Evolutionary conservation across 2,329 filamentous ascomycete genomes (phyloP).

Genomic region (Diaporthe vexans): DNA sequence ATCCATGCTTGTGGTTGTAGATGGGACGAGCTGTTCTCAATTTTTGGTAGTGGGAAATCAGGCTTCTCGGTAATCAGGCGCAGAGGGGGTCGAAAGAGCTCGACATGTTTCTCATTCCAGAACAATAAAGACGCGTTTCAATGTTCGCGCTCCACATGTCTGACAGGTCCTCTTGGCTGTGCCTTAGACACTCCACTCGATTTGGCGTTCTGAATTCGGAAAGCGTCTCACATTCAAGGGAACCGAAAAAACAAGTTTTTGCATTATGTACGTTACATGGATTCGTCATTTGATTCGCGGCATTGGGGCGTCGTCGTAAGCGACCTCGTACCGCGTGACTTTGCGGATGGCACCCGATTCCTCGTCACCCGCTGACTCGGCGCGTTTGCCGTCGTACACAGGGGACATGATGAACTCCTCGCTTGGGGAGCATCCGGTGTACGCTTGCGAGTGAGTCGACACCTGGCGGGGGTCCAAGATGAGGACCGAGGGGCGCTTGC

Average conservation of each 20-base stretch:
- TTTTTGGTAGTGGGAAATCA: background rate
- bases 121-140: background rate
- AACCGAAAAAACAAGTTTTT: background rate
- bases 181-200: background rate
- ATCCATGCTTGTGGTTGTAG: slow-evolving; percentile 37
- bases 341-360: slow-evolving; percentile 8
- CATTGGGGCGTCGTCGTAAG: background rate
- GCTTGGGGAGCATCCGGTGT: background rate
- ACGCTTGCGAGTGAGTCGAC: background rate
- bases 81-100: background rate
- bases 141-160: background rate
- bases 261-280: background rate
- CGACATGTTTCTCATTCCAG: slow-evolving; percentile 20
- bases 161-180: background rate
- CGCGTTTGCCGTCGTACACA: background rate
- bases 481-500: background rate
- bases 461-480: slow-evolving; percentile 2
- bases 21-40: background rate
- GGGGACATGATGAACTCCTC: slow-evolving; percentile 26
- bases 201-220: background rate
- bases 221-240: background rate
- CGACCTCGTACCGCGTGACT: slow-evolving; percentile 24
- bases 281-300: background rate
- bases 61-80: slow-evolving; percentile 3
- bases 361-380: background rate